Evolutionary conservation across 2,329 filamentous ascomycete species (phyloP), one percentile per base, ranked within the genome.

Genomic region (Elsinoe batatas): DNA sequence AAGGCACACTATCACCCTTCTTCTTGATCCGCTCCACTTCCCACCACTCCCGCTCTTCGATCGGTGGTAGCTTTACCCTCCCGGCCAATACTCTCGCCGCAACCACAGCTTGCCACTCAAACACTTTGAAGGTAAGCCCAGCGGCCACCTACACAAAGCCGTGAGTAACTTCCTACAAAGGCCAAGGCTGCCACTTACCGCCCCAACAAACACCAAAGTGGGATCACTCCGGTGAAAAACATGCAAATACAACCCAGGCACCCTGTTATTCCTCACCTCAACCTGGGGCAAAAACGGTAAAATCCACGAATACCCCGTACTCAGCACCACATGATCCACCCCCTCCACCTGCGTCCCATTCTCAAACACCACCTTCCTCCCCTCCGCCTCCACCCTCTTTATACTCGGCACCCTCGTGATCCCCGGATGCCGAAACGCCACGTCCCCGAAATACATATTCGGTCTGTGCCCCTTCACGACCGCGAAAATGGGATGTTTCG

Each of bases 51-150:
- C 80, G 79, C 55, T 77, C 78, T 11, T 70, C 68, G 0, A 69
- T 18, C 0, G 74, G 60, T 0, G 82, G 83, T 1, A 84, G 66
- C 0, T 61, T 67, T 0, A 74, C 75, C 1, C 79, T 71, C 0
- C 79, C 79, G 0, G 82, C 76, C 0, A 85, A 71, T 1, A 83
- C 66, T 0, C 82, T 71, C 1, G 82, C 82, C 0, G 77, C 79
- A 1, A 80, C 73, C 0, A 85, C 81, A 5, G 81, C 81, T 62
- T 85, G 82, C 79, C 80, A 85, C 67, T 85, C 83, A 56, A 84
- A 85, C 30, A 85, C 76, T 64, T 82, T 84, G 69, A 87, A 86
- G 0, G 83, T 86, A 26, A 87, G 67, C 0, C 79, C 79, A 0
- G 78, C 77, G 1, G 71, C 70, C 0, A 77, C 56, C 49, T 57